phyloP scores from a whole-genome alignment of 176 grass and related monocot species.

The Triticum timopheevii region DNA sequence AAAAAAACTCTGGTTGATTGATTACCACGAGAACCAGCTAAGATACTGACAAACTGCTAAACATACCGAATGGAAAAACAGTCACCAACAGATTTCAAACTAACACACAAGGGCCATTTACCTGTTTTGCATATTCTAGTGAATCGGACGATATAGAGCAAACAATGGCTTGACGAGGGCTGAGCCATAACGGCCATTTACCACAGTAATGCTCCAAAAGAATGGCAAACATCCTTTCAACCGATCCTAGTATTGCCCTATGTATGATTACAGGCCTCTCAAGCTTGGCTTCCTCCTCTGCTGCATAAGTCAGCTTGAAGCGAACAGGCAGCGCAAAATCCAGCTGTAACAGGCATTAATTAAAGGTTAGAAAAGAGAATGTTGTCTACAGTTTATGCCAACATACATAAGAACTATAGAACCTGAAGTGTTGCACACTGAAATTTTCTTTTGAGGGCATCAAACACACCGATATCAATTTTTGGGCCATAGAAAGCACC shows the following conservation, averaged over 20 bases:
- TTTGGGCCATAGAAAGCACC: slow-evolving; percentile 99
- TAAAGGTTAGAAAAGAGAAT: slow-evolving; percentile 17
- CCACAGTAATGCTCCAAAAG: slow-evolving; percentile 99
- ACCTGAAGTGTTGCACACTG: slow-evolving; percentile 98
- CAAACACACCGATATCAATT: slow-evolving; percentile 99
- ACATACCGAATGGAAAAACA: background rate
- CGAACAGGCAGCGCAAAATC: slow-evolving; percentile 88
- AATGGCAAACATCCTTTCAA: slow-evolving; percentile 98
- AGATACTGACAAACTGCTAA: background rate
- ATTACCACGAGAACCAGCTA: background rate
- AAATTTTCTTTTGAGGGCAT: slow-evolving; percentile 96
- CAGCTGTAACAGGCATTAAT: slow-evolving; percentile 60
- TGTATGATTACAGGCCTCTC: slow-evolving; percentile 98
- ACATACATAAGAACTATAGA: background rate
- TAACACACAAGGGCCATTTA: slow-evolving; percentile 19
- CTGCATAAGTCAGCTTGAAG: slow-evolving; percentile 87
- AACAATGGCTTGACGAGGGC: slow-evolving; percentile 96
- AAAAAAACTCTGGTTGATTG: background rate
- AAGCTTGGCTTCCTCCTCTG: slow-evolving; percentile 91
- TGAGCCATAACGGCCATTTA: slow-evolving; percentile 98
- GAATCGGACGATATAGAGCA: slow-evolving; percentile 72
- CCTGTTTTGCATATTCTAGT: slow-evolving; percentile 73
- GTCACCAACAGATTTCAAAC: background rate
- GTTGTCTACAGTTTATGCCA: background rate
- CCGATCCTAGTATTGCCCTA: slow-evolving; percentile 88